Evolutionary conservation across 495 filamentous ascomycete genomes (phyloP), one percentile per base, ranked within the genome.

Genomic region (Oidiodendron maius): DNA sequence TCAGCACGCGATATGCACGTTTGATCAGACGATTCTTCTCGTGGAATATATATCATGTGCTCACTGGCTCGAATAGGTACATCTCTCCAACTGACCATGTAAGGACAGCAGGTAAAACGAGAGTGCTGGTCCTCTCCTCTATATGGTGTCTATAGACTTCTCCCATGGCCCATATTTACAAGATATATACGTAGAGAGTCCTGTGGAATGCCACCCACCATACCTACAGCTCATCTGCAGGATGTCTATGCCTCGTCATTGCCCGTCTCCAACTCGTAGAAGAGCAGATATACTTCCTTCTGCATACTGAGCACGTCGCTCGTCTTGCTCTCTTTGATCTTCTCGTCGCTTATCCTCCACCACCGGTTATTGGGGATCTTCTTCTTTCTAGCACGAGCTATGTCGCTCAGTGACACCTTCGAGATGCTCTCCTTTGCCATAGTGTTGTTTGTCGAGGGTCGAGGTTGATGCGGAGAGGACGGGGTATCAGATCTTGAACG

Each of bases 281-380:
- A 99, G 21, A 99, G 69, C 56, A 99, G 67, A 63, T 97, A 99
- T 0, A 96, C 91, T 64, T 96, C 93, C 54, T 82, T 84, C 63
- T 96, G 89, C 91, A 96, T 96, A 9, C 77, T 77, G 45, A 99
- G 61, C 17, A 99, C 89, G 44, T 99, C 91, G 41, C 77, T 80
- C 2, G 90, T 97, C 65, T 86, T 93, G 48, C 87, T 83, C 60
- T 96, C 91, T 59, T 91, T 95, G 48, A 97, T 77, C 61, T 96
- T 96, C 28, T 97, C 93, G 61, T 99, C 93, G 32, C 91, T 96
- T 40, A 99, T 96, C 12, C 93, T 79, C 93, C 93, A 99, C 93
- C 93, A 99, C 16, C 87, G 77, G 56, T 86, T 77, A 46, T 69
- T 78, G n/a, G 70, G 78, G 57, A 82, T 82, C 50, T 71, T 76